Percentiles rank a stretch among this genome's conserved stretches.
Conservation (phyloP, 441 rosid genomes). For the Omphalea diandra region DNA sequence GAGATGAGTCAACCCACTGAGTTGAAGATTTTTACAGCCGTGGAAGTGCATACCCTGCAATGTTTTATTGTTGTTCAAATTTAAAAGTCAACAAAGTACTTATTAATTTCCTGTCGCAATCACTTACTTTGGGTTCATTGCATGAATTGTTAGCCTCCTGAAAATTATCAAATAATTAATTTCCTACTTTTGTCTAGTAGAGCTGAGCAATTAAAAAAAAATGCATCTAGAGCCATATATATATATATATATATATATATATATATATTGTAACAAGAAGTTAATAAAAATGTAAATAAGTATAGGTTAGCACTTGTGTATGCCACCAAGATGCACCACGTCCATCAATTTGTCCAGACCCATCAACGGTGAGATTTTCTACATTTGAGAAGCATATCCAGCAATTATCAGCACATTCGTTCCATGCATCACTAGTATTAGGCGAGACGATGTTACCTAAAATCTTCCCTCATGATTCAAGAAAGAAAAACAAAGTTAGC, state of each 20-base stretch:
- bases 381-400: conserved; percentile 29
- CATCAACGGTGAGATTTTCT: conserved; percentile 21
- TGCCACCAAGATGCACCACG: conserved; percentile 38
- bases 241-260: no score
- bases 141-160: neutral
- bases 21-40: neutral
- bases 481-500: neutral
- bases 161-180: neutral
- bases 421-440: conserved; percentile 1
- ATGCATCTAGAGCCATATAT: no score
- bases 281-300: neutral
- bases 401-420: neutral
- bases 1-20: conserved; percentile 10
- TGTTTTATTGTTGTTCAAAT: no score
- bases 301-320: neutral
- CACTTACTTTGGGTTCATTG: neutral
- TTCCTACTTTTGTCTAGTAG: no score
- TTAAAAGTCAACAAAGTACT: no score
- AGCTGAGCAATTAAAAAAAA: no score
- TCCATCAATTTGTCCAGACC: conserved; percentile 35
- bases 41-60: conserved; percentile 12
- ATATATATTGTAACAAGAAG: no score
- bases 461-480: conserved; percentile 17
- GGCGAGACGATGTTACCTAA: conserved; percentile 32
- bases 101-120: no score